Evolutionary conservation across 225 moss, liverwort and hornwort genomes (phyloP), one percentile per base, ranked within the genome.

Genomic region (Physcomitrellopsis africana): DNA sequence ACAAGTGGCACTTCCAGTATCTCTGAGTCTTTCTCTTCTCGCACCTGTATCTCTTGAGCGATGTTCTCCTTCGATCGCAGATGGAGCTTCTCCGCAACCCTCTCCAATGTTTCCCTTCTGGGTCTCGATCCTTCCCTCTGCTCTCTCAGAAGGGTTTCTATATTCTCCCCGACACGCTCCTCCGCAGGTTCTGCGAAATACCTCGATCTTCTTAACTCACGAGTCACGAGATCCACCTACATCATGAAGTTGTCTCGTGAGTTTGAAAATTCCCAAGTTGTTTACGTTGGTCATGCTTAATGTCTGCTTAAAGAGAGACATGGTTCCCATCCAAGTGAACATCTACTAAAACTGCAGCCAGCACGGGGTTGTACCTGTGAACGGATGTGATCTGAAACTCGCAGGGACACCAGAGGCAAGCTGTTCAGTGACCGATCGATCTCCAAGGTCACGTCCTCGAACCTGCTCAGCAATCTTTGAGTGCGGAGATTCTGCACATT

Each of bases 351-450:
- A 56, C 55, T 51, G 76, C 58, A 80, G 74, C 10, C 26, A 54
- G 75, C 9, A 41, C 47, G 49, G 37, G 60, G 15, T 60, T 58
- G 43, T 78, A 91, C 91, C 87, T 89, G 89, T 48, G 87, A 80
- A 46, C 89, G 87, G 66, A 92, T 80, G 60, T 87, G 82, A 83
- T 89, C 91, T 63, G 91, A 87, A 76, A 89, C 82, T 69, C 77
- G 77, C 27, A 87, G 83, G 9, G 85, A 82, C 81, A 83, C 67
- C 65, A 91, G 68, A 58, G 86, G 85, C 69, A 89, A 74, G 76
- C 81, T 85, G 56, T 85, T 83, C 24, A 89, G 60, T 57, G 83
- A 87, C 43, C 83, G 83, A 79, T 89, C 89, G 61, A 87, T 87
- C 55, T 89, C 86, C 72, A 80, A 72, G 42, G 85, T 86, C 22